A percentile compares a stretch with the other conserved stretches of the same genome.
Evolutionary conservation across 192 early-diverging fungal species (phyloP).

Genomic region (Ramicandelaber brevisporus): DNA sequence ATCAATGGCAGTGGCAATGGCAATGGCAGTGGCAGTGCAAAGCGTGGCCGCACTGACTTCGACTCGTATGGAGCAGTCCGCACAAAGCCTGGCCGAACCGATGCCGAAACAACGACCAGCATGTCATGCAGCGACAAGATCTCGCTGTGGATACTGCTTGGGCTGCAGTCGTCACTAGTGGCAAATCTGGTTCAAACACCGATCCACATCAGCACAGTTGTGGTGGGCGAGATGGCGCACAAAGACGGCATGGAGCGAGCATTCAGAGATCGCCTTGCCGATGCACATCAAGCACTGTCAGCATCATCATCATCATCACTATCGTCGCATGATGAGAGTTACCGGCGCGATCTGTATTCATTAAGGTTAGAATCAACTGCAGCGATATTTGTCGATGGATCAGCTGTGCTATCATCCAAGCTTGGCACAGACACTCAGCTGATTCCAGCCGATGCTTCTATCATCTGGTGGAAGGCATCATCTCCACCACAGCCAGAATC

Average conservation of each 20-base stretch:
- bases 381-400: no score
- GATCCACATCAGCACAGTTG: conserved; percentile 34
- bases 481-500: no score
- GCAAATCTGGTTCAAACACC: conserved; percentile 31
- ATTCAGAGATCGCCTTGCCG: conserved; percentile 17
- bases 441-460: no score
- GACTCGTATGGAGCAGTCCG: conserved; percentile 2
- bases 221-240: conserved; percentile 44
- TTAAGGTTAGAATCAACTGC: no score
- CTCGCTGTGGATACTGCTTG: conserved; percentile 62
- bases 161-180: conserved; percentile 45
- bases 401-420: no score
- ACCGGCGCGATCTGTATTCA: no score
- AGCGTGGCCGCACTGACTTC: conserved; percentile 6
- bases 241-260: conserved; percentile 30
- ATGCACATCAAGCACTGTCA: no score
- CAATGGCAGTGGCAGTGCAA: not conserved
- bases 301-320: no score
- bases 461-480: no score
- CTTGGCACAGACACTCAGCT: no score
- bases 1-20: not conserved
- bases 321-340: no score
- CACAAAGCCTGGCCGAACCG: conserved; percentile 14
- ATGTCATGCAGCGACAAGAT: conserved; percentile 68
- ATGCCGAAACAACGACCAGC: conserved; percentile 13